Percentiles rank a stretch among this genome's conserved stretches.
These are phyloP conservation scores for Ascochyta fabae DNA, from an alignment of 2,329 filamentous ascomycete genomes.

Conservation along the genomic window DNA sequence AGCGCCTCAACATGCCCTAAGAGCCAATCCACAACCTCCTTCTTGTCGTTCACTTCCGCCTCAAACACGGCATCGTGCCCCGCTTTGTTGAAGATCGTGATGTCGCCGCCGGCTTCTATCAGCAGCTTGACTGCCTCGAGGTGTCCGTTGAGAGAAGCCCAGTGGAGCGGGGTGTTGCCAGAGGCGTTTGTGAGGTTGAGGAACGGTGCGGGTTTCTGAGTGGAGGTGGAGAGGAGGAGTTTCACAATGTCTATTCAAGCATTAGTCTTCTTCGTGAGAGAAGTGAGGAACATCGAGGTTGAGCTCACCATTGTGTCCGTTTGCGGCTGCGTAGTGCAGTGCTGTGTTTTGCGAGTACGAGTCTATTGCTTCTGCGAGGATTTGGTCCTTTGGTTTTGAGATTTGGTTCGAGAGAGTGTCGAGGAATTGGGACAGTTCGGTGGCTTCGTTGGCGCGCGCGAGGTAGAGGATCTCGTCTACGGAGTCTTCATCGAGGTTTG, in stretches of 20 bases:
- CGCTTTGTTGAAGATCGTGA: conserved; percentile 78
- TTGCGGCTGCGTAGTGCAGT: conserved; percentile 91
- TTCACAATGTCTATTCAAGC: conserved; percentile 40
- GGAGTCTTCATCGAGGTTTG: conserved; percentile 66
- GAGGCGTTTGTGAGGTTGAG: conserved; percentile 76
- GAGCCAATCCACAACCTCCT: conserved; percentile 56
- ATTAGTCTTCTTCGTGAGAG: too few species aligned
- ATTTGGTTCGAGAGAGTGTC: conserved; percentile 68
- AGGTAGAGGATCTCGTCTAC: conserved; percentile 93
- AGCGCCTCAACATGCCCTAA: conserved; percentile 55
- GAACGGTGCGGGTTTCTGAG: conserved; percentile 49
- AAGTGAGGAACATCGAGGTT: neutral
- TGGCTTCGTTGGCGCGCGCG: conserved; percentile 76
- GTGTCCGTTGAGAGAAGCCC: conserved; percentile 90
- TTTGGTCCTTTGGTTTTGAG: conserved; percentile 62
- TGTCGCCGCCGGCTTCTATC: conserved; percentile 76
- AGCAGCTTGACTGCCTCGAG: conserved; percentile 79
- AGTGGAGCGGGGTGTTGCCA: conserved; percentile 92
- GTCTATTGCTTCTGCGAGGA: conserved; percentile 75
- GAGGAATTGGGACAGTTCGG: conserved; percentile 69
- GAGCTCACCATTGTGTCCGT: conserved; percentile 76
- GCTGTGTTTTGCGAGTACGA: conserved; percentile 76
- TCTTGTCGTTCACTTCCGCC: conserved; percentile 58
- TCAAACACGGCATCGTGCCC: conserved; percentile 70
- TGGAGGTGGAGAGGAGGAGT: conserved; percentile 48